phyloP scores from a whole-genome alignment of 352 stramenopile species.

The Pythium insidiosum region DNA sequence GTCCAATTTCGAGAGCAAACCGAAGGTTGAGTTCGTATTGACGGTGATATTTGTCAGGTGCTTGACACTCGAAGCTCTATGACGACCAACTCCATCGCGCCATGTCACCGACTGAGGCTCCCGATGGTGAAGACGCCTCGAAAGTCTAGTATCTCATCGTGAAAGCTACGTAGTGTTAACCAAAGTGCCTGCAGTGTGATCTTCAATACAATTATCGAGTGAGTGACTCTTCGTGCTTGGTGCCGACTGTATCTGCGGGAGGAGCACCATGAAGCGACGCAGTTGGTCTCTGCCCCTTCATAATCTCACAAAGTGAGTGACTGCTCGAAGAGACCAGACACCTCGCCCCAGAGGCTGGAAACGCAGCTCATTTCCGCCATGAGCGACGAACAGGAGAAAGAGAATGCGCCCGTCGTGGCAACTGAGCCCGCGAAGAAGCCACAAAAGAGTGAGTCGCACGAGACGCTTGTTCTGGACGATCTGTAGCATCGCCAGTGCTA shows the following conservation, averaged over 20 bases:
- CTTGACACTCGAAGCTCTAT: neutral
- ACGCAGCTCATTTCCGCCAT: constrained; percentile 3
- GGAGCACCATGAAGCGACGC: no score
- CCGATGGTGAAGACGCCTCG: no score
- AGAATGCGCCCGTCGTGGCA: neutral
- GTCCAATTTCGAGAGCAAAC: no score
- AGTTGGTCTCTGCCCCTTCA: neutral
- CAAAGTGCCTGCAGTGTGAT: neutral
- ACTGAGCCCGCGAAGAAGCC: constrained; percentile 9
- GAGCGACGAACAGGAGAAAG: constrained; percentile 15
- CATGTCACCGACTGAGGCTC: no score
- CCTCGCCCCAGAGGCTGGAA: constrained; percentile 1
- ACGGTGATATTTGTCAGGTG: neutral
- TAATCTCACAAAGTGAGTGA: neutral
- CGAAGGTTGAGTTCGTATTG: no score
- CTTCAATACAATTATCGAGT: neutral
- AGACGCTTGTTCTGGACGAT: neutral
- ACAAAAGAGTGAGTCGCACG: constrained; percentile 8
- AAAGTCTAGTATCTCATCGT: neutral
- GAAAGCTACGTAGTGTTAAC: neutral
- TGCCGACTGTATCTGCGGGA: no score
- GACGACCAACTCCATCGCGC: neutral
- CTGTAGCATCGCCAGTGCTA: neutral
- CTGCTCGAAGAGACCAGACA: neutral
- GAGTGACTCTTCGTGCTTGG: neutral